Evolutionary conservation across 2,329 filamentous ascomycete species (phyloP), one percentile per base, ranked within the genome.

Genomic region (Alternaria triticimaculans): DNA sequence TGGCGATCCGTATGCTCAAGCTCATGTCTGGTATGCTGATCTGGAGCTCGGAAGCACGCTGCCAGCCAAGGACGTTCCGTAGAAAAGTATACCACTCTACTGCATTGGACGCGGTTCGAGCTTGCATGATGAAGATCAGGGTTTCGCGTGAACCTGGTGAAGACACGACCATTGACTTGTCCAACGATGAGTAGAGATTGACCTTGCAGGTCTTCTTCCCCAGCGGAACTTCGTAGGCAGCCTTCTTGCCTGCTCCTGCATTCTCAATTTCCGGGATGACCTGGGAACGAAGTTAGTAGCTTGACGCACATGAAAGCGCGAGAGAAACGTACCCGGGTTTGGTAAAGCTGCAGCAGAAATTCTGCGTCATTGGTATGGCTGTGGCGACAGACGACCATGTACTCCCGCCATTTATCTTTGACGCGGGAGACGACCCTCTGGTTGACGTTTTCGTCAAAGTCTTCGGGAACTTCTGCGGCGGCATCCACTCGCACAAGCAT

Each of bases 71-170:
- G 8, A 86, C 81, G 56, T 87, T 86, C 12, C 85, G 82, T 14
- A 91, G 80, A 66, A 90, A 90, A 0, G 88, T 90, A 72, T 89
- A 90, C 89, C 89, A 91, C 73, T 91, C 89, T 10, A 89, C 86
- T 7, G 88, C 87, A 69, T 87, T 87, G 6, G 87, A 86, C 3
- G 85, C 83, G 18, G 89, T 89, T 12, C 86, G 84, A 6, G 89
- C 84, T 28, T 87, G 85, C 77, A 91, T 84, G 63, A 91, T 88
- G 56, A 78, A 80, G 49, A 91, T 89, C 33, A 83, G 82, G 2
- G 87, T 89, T 4, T 87, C 85, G 18, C 77, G 79, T 58, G 83
- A 84, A 62, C 82, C 81, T 4, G 86, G 85, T 30, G 85, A 82
- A 84, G 88, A 91, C 10, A 91, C 79, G 10, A 89, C 89, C 18